Evolutionary conservation across 2,329 filamentous ascomycete species (phyloP).

Genomic region (Cucurbitaria berberidis): DNA sequence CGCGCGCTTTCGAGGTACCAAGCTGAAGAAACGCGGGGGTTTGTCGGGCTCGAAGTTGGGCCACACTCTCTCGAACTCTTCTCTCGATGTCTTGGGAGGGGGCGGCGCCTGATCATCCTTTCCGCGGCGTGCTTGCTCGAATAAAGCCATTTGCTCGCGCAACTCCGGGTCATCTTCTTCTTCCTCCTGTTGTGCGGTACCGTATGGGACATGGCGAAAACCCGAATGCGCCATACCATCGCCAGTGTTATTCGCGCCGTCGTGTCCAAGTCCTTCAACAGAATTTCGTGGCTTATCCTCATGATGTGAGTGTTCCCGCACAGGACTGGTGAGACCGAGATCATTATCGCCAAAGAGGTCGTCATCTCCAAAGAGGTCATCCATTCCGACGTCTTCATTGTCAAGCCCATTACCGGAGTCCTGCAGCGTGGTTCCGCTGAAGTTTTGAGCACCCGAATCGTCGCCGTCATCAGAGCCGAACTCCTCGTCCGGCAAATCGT

Average conservation of each 20-base stretch:
- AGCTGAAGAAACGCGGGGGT: constrained; percentile 77
- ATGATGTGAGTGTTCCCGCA: constrained; percentile 33
- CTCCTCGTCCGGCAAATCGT: constrained; percentile 82
- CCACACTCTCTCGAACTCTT: constrained; percentile 79
- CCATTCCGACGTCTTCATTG: constrained; percentile 60
- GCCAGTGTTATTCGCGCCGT: constrained; percentile 6
- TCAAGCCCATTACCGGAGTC: constrained; percentile 28
- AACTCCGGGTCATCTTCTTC: constrained; percentile 43
- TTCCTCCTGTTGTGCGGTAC: constrained; percentile 25
- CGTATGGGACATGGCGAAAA: constrained; percentile 25
- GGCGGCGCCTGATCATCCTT: constrained; percentile 62
- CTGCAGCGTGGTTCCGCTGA: constrained; percentile 43
- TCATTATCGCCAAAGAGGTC: constrained; percentile 41
- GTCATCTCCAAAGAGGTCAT: constrained; percentile 72
- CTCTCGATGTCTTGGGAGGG: constrained; percentile 73
- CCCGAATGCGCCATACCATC: constrained; percentile 25
- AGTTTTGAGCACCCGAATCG: constrained; percentile 26
- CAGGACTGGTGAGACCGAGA: constrained; percentile 27
- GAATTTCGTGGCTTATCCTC: constrained; percentile 49
- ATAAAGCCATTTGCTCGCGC: constrained; percentile 44
- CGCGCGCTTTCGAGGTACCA: constrained; percentile 82
- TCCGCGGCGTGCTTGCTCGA: constrained; percentile 34
- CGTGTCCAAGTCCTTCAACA: constrained; percentile 29
- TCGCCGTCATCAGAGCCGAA: constrained; percentile 27
- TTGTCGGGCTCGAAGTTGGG: constrained; percentile 79